These are phyloP conservation scores for Aspergillus cristatus DNA, from an alignment of 495 filamentous ascomycete species.

Conservation along the genomic window DNA sequence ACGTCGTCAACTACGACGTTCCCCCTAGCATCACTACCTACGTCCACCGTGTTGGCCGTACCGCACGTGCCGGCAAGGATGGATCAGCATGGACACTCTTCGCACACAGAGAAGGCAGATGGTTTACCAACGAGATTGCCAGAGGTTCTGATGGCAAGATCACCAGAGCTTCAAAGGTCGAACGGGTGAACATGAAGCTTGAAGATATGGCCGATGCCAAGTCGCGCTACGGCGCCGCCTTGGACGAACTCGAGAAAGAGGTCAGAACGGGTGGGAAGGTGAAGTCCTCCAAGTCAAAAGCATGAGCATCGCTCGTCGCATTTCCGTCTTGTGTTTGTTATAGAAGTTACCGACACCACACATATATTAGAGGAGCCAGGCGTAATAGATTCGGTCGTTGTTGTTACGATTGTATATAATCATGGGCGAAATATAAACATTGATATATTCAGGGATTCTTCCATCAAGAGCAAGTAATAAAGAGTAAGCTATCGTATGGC, in stretches of 20 bases:
- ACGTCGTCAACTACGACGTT: slow-evolving; percentile 93
- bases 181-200: slow-evolving; percentile 36
- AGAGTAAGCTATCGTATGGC: no score
- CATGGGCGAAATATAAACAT: no score
- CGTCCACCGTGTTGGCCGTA: slow-evolving; percentile 87
- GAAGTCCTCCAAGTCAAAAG: slow-evolving; percentile 3
- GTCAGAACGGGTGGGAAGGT: slow-evolving; percentile 14
- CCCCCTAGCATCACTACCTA: slow-evolving; percentile 72
- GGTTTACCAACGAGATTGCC: slow-evolving; percentile 79
- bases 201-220: slow-evolving; percentile 38
- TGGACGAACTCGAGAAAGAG: slow-evolving; percentile 41
- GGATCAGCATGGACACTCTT: slow-evolving; percentile 81
- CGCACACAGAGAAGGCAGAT: slow-evolving; percentile 64
- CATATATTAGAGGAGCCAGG: no score
- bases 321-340: no score
- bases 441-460: no score
- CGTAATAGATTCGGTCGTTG: no score
- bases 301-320: no score
- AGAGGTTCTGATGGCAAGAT: slow-evolving; percentile 35
- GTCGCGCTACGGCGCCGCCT: slow-evolving; percentile 49
- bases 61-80: slow-evolving; percentile 68
- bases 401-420: no score
- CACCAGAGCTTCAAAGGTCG: slow-evolving; percentile 26
- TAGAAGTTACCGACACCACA: no score
- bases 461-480: no score